Conservation (phyloP, 345 rosid genomes). For the Camelina laxa region DNA sequence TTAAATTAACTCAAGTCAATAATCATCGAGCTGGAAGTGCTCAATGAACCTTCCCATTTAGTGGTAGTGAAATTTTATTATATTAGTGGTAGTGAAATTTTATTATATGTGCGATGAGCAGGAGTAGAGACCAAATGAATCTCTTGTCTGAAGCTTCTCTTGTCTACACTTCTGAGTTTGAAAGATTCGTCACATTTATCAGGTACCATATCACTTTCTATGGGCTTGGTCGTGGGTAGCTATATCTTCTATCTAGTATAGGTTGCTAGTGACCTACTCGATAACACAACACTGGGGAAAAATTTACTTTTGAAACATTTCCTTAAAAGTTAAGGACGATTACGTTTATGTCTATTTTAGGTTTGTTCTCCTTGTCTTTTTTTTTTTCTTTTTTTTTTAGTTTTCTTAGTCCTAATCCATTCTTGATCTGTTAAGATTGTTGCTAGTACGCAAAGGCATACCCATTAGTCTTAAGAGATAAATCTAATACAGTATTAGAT, state of each 20-base stretch:
- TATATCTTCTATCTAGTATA: conserved; percentile 14
- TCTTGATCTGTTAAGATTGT: conserved; percentile 23
- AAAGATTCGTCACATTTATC: conserved; percentile 74
- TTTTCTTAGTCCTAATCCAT: neutral
- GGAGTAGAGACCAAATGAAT: conserved; percentile 61
- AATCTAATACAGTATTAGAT: neutral
- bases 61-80: conserved; percentile 34
- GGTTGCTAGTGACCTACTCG: conserved; percentile 15
- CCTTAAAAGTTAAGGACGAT: neutral
- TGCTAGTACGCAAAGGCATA: conserved; percentile 25
- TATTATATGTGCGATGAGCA: conserved; percentile 46
- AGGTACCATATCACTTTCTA: conserved; percentile 57
- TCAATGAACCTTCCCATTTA: conserved; percentile 17
- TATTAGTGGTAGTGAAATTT: conserved; percentile 35
- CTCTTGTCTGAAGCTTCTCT: conserved; percentile 73
- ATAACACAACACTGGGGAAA: conserved; percentile 14
- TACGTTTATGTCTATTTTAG: neutral
- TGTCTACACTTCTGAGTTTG: conserved; percentile 74
- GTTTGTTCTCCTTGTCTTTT: conserved; percentile 22
- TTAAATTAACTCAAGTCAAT: conserved; percentile 24
- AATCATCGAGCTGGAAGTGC: conserved; percentile 18
- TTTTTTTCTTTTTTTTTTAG: conserved; percentile 8
- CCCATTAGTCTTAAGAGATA: conserved; percentile 6
- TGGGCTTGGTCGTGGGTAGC: conserved; percentile 11
- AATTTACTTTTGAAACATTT: conserved; percentile 15